phyloP scores from a whole-genome alignment of 169 alveolate genomes.

The Cryptosporidium meleagridis region DNA sequence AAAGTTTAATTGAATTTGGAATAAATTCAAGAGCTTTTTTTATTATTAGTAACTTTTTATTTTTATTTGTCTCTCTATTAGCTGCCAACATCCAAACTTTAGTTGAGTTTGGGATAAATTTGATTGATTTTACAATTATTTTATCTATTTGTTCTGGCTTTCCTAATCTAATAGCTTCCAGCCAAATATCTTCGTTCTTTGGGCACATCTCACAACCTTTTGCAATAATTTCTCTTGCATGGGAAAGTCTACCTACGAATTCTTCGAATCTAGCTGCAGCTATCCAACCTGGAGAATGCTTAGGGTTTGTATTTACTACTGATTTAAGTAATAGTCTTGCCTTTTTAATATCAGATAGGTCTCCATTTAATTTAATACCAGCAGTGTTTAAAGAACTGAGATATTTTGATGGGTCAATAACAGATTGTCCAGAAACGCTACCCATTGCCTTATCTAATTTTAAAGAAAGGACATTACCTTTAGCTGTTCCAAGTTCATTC shows the following conservation, averaged over 20 bases:
- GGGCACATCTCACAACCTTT: conserved; percentile 96
- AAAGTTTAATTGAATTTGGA: conserved; percentile 96
- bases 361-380: conserved; percentile 88
- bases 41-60: conserved; percentile 89
- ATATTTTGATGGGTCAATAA: conserved; percentile 96
- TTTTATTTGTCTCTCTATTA: conserved; percentile 89
- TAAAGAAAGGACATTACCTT: conserved; percentile 91
- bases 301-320: conserved; percentile 93
- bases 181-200: conserved; percentile 98
- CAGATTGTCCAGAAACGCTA: conserved; percentile 93
- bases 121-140: conserved; percentile 93
- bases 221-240: conserved; percentile 95
- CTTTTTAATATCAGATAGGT: conserved; percentile 94
- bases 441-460: conserved; percentile 94
- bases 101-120: conserved; percentile 87
- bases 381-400: conserved; percentile 92
- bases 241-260: conserved; percentile 90
- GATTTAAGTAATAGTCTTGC: conserved; percentile 90
- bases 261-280: conserved; percentile 99
- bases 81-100: conserved; percentile 97
- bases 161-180: conserved; percentile 97
- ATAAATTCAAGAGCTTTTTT: conserved; percentile 95
- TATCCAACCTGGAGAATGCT: conserved; percentile 98
- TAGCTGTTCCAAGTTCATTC: conserved; percentile 93
- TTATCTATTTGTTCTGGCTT: conserved; percentile 94